Evolutionary conservation across 768 basidiomycete species (phyloP).

Genomic region (Leccinum rimulosum): DNA sequence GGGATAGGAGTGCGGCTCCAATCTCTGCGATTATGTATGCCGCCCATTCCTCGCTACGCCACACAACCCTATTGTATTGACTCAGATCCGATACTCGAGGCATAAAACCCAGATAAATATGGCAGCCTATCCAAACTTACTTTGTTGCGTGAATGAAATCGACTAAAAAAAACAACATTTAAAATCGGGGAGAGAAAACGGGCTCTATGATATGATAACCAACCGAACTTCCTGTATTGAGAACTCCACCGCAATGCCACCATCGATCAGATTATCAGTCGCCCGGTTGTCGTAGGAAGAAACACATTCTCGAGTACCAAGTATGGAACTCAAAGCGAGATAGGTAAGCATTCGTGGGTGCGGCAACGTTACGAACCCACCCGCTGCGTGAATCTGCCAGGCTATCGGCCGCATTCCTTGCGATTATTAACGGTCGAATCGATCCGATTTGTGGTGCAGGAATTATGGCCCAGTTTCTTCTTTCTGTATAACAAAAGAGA

Average conservation of each 20-base stretch:
- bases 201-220: background rate
- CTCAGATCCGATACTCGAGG: slow-evolving; percentile 6
- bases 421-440: background rate
- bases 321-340: slow-evolving; percentile 13
- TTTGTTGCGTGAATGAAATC: slow-evolving; percentile 3
- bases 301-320: background rate
- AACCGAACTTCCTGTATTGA: background rate
- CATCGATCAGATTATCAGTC: slow-evolving; percentile 2
- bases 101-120: slow-evolving; percentile 1
- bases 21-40: background rate
- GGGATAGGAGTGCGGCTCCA: background rate
- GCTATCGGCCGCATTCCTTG: slow-evolving; percentile 4
- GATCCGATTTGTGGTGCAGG: background rate
- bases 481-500: background rate
- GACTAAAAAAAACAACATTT: background rate
- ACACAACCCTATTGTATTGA: slow-evolving; percentile 14
- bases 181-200: background rate
- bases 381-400: background rate
- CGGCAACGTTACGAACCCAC: background rate
- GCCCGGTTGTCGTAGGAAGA: slow-evolving; percentile 1
- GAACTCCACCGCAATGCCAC: slow-evolving; percentile 3
- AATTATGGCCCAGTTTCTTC: background rate
- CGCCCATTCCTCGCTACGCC: slow-evolving; percentile 20
- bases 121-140: background rate
- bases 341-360: slow-evolving; percentile 1